Base-by-base conservation (phyloP, 768 basidiomycete genomes). In the Lactarius indigo region DNA sequence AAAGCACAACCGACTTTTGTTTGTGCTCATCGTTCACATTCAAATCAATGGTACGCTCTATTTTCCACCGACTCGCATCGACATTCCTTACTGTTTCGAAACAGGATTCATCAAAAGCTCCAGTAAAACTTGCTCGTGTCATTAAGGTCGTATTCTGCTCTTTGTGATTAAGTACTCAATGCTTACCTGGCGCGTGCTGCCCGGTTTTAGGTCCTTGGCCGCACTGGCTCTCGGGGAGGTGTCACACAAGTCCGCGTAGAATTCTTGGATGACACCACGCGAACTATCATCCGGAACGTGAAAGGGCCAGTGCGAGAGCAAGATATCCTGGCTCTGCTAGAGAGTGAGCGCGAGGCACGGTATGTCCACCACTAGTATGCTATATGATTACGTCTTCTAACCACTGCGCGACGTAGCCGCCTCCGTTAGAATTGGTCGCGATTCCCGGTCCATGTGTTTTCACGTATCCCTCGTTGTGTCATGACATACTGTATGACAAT, bases 321-420 rank as follows among this genome's bases (percentile, higher is more conserved):
- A 79, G 97, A 99, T 78, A 97, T 98, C 75, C 85, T 99, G 69
- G 94, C 96, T 72, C 83, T 99, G 71, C 83, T 98, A 76, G 97
- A 99, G 84, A 91, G 91, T 78, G 97, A 99, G 82, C 93, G 97
- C 81, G 97, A 99, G 84, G 97, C 97, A 74, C 93, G 97, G 97
- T 97, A 75, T 74, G 94, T 87, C 23, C 37, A 59, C 57, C 23
- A 44, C n/a, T 15, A 7, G 9, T 61, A 39, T 52, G 15, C 35
- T 41, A 30, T 57, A 23, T 58, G 12, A n/a, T 61, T 31, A 9
- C 41, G 12, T 41, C 54, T 20, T 59, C 17, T 61, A 59, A 64
- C 47, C 23, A 37, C 60, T 52, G 35, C 28, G n/a, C 52, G 59
- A 33, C 55, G n/a, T 57, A 77, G 76, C 64, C 76, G 76, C 66